Conservation (phyloP, 2,329 filamentous ascomycete genomes). For the Pseudohalonectria lignicola region DNA sequence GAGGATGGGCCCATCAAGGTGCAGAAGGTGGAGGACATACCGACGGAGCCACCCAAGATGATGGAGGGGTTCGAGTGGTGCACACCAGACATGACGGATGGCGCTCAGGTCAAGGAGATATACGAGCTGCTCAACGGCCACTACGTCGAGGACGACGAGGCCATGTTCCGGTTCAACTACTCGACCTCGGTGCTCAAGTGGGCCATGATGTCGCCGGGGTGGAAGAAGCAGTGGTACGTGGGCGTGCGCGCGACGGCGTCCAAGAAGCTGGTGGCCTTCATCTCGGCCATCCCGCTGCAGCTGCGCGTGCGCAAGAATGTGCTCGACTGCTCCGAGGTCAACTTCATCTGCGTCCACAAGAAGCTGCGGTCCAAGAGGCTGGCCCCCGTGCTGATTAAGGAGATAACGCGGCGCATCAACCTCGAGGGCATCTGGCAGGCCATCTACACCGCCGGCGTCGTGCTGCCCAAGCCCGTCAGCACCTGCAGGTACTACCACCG, state of each 20-base stretch:
- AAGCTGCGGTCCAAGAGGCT: conserved; percentile 90
- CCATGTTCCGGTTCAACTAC: conserved; percentile 97
- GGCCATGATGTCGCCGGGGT: conserved; percentile 90
- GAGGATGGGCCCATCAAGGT: conserved; percentile 76
- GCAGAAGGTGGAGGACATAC: conserved; percentile 67
- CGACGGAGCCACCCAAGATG: conserved; percentile 65
- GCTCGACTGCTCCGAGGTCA: conserved; percentile 81
- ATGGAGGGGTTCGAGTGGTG: conserved; percentile 89
- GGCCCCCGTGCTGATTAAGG: conserved; percentile 90
- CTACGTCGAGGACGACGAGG: conserved; percentile 94
- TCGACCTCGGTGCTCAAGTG: conserved; percentile 81
- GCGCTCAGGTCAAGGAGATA: conserved; percentile 74
- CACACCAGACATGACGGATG: conserved; percentile 72
- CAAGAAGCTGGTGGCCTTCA: conserved; percentile 85
- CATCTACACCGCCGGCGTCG: conserved; percentile 86
- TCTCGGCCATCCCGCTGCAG: conserved; percentile 81
- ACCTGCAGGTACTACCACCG: conserved; percentile 95
- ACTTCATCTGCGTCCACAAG: conserved; percentile 97
- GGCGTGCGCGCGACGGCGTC: conserved; percentile 79
- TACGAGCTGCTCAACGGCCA: conserved; percentile 86
- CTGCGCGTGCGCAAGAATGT: conserved; percentile 68
- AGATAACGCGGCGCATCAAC: conserved; percentile 90
- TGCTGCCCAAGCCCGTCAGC: conserved; percentile 83
- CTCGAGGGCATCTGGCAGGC: conserved; percentile 82
- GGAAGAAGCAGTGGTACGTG: conserved; percentile 90